phyloP scores from a whole-genome alignment of 371 early-diverging fungal genomes.

The Coemansia sp. region DNA sequence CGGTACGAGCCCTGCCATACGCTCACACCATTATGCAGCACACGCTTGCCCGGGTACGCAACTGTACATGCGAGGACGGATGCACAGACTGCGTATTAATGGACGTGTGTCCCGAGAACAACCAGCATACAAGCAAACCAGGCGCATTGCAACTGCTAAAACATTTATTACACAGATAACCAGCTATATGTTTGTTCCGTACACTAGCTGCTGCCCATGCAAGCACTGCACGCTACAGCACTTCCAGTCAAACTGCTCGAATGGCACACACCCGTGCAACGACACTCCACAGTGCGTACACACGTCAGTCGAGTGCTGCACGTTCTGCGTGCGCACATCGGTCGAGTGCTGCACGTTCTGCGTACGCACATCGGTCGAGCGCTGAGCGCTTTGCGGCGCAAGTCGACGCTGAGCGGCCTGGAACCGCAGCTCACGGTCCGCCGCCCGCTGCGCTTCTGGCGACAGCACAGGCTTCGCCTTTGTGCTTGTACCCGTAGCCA shows the following conservation, averaged over 20 bases:
- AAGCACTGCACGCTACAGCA: slow-evolving; percentile 44
- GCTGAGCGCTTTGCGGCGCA: not conserved
- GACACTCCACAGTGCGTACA: slow-evolving; percentile 54
- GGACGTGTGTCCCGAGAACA: slow-evolving; percentile 9
- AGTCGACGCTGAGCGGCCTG: slow-evolving; percentile 74
- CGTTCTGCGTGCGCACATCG: slow-evolving; percentile 39
- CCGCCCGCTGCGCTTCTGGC: slow-evolving; percentile 71
- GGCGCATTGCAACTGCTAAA: slow-evolving; percentile 19
- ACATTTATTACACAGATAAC: not conserved
- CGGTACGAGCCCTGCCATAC: not conserved
- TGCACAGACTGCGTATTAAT: slow-evolving; percentile 15
- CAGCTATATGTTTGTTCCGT: slow-evolving; percentile 1
- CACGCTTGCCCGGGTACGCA: not conserved
- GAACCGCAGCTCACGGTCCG: slow-evolving; percentile 82
- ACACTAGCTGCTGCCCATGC: slow-evolving; percentile 25
- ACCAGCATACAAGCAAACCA: not conserved
- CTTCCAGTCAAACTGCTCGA: slow-evolving; percentile 57
- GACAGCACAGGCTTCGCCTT: slow-evolving; percentile 57
- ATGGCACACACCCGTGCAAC: slow-evolving; percentile 49
- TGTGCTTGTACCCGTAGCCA: slow-evolving; percentile 18
- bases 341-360: slow-evolving; percentile 6
- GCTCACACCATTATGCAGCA: not conserved
- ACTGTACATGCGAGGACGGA: slow-evolving; percentile 10
- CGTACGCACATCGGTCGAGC: not conserved
- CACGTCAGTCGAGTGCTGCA: slow-evolving; percentile 26